phyloP scores from a whole-genome alignment of 345 rosid genomes.

The Moricandia moricandioides region DNA sequence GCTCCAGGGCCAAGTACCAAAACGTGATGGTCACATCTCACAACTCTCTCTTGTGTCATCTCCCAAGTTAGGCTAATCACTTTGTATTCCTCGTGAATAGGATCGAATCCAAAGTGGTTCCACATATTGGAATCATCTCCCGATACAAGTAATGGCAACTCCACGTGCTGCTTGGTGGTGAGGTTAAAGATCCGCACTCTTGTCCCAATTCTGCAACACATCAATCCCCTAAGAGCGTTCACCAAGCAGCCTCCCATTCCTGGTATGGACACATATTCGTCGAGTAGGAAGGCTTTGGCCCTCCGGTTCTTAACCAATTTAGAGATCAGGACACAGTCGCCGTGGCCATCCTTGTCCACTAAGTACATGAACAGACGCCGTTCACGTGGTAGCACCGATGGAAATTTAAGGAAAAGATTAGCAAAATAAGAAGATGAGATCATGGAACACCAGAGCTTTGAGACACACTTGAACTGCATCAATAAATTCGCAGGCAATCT shows the following conservation, averaged over 20 bases:
- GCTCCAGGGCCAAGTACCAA: too few species aligned
- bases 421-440: slow-evolving; percentile 3
- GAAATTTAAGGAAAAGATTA: neutral
- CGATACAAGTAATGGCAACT: neutral
- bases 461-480: slow-evolving; percentile 7
- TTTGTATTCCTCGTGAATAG: neutral
- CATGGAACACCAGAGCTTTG: neutral
- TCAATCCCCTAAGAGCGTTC: too few species aligned
- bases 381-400: neutral
- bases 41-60: neutral
- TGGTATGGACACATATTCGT: neutral
- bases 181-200: neutral
- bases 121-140: neutral
- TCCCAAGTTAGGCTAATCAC: neutral
- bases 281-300: neutral
- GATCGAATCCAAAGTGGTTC: neutral
- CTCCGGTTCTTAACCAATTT: neutral
- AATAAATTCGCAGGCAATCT: neutral
- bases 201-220: neutral
- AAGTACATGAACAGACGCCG: neutral
- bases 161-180: neutral
- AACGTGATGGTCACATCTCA: too few species aligned
- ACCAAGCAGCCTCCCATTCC: neutral
- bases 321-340: neutral
- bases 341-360: neutral